phyloP scores from a whole-genome alignment of 2,329 filamentous ascomycete genomes.

The Leptographium lundbergii region DNA sequence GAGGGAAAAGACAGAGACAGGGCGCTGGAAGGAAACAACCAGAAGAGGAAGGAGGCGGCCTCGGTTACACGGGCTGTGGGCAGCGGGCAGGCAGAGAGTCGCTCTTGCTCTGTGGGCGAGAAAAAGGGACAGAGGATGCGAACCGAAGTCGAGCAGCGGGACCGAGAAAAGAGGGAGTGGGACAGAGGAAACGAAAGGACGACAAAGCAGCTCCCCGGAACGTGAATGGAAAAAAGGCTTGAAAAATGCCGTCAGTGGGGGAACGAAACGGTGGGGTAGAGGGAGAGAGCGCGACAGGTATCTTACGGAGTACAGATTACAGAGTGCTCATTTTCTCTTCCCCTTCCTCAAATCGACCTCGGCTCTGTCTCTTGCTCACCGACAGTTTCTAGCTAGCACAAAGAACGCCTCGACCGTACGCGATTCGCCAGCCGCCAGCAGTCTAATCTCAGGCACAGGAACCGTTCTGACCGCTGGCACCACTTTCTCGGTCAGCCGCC shows the following conservation, averaged over 20 bases:
- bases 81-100: background rate
- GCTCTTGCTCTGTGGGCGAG: background rate
- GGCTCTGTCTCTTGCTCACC: background rate
- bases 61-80: background rate
- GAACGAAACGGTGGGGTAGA: too few species aligned
- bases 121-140: background rate
- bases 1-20: background rate
- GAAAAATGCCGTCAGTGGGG: too few species aligned
- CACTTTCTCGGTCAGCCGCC: too few species aligned
- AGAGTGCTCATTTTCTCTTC: background rate
- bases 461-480: too few species aligned
- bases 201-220: too few species aligned
- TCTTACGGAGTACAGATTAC: background rate
- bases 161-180: background rate
- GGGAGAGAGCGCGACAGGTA: too few species aligned
- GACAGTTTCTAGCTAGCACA: background rate
- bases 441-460: too few species aligned
- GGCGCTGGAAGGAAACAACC: background rate
- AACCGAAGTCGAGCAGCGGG: background rate
- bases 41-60: background rate
- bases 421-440: too few species aligned
- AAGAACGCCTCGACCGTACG: too few species aligned
- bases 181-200: background rate
- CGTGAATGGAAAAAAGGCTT: too few species aligned
- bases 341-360: too few species aligned